Conservation (phyloP, 2,329 filamentous ascomycete species). For the Colletotrichum sp. region DNA sequence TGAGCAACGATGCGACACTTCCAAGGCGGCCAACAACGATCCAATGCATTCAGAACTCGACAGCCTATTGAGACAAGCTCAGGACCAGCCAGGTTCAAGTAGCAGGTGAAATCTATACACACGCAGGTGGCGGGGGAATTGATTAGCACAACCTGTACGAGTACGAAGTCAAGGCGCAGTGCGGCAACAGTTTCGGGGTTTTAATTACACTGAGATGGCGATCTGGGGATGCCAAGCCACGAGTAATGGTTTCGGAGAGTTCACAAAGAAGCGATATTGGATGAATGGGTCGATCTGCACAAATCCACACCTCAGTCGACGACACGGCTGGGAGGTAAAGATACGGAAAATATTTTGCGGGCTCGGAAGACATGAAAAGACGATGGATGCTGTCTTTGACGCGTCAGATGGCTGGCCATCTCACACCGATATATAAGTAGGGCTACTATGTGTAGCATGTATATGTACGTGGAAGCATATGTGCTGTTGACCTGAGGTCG, state of each 20-base stretch:
- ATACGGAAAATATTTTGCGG: background rate
- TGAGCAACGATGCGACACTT: background rate
- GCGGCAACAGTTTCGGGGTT: background rate
- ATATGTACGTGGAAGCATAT: slow-evolving; percentile 12
- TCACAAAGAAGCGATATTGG: background rate
- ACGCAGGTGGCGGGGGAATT: background rate
- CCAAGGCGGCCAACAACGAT: background rate
- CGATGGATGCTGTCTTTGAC: background rate
- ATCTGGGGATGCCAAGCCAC: background rate
- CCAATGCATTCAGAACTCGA: slow-evolving; percentile 1
- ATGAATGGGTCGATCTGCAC: background rate
- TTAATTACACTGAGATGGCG: background rate
- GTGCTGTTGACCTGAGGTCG: background rate
- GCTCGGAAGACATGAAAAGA: background rate
- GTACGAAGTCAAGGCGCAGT: background rate
- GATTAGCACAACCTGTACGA: background rate
- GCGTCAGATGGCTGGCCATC: background rate
- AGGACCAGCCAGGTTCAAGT: background rate
- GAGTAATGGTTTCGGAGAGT: background rate
- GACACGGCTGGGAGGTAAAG: background rate
- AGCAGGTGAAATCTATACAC: background rate
- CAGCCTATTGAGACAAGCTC: background rate
- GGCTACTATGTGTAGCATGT: background rate
- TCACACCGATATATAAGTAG: background rate
- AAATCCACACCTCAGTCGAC: background rate